phyloP scores from a whole-genome alignment of 1,284 basidiomycete species.

The Thecaphora frezii region DNA sequence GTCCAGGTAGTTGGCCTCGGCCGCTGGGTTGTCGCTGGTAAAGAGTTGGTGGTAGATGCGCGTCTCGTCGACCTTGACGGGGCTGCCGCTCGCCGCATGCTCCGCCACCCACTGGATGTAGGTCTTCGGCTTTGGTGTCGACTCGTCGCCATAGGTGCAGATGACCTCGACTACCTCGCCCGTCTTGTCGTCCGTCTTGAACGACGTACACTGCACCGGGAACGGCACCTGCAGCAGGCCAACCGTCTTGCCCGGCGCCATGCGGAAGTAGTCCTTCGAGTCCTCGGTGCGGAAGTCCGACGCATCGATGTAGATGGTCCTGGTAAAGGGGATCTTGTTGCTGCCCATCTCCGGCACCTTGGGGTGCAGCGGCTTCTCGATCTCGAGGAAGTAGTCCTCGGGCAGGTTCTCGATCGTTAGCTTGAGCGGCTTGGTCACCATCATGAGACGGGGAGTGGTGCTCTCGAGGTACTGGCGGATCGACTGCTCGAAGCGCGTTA shows the following conservation, averaged over 20 bases:
- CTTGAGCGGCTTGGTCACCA: conserved; percentile 73
- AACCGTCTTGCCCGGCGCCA: conserved; percentile 98
- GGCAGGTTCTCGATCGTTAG: conserved; percentile 43
- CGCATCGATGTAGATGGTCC: conserved; percentile 82
- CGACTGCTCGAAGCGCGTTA: conserved; percentile 94
- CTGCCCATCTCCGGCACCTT: conserved; percentile 91
- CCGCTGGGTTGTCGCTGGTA: conserved; percentile 98
- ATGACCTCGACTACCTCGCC: conserved; percentile 72
- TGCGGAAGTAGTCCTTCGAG: conserved; percentile 65
- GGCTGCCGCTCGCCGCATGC: conserved; percentile 6
- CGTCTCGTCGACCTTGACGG: conserved; percentile 36
- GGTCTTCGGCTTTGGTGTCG: conserved; percentile 68
- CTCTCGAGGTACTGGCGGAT: conserved; percentile 99
- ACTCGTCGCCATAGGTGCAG: conserved; percentile 90
- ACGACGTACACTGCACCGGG: conserved; percentile 66
- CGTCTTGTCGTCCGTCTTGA: conserved; percentile 68
- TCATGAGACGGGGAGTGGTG: conserved; percentile 87
- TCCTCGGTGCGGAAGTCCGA: conserved; percentile 94
- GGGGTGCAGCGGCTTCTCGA: conserved; percentile 72
- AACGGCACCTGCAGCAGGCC: conserved; percentile 95
- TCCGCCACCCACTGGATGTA: conserved; percentile 57
- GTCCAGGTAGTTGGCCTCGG: conserved; percentile 83
- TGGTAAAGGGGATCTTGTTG: conserved; percentile 84
- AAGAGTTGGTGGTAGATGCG: conserved; percentile 81
- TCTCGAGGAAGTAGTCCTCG: conserved; percentile 34